phyloP scores from a whole-genome alignment of 352 stramenopile genomes.

The Aphanomyces cochlioides region DNA sequence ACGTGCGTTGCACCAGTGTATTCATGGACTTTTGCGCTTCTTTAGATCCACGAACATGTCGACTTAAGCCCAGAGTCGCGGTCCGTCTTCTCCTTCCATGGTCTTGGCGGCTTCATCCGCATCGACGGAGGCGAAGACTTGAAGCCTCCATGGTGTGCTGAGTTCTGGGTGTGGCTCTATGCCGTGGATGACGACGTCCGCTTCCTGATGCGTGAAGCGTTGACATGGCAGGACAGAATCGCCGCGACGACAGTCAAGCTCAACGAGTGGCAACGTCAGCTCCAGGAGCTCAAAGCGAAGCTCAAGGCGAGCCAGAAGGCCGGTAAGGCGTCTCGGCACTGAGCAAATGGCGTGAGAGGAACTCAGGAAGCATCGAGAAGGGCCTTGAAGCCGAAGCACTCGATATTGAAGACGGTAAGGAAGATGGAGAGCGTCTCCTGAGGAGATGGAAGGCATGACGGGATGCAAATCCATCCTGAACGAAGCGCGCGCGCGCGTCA shows the following conservation, averaged over 20 bases:
- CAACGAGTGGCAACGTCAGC: slow-evolving; percentile 47
- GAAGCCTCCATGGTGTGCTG: slow-evolving; percentile 60
- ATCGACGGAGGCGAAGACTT: slow-evolving; percentile 49
- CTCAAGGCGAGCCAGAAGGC: slow-evolving; percentile 37
- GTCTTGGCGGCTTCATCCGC: slow-evolving; percentile 1
- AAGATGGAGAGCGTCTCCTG: not conserved
- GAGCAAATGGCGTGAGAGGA: not conserved
- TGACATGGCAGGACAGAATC: slow-evolving; percentile 32
- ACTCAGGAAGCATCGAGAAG: not conserved
- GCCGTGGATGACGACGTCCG: slow-evolving; percentile 84
- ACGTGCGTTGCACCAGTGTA: slow-evolving; percentile 64
- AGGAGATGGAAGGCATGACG: not conserved
- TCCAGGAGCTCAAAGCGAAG: slow-evolving; percentile 48
- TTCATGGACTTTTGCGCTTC: slow-evolving; percentile 45
- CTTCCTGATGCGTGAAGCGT: slow-evolving; percentile 61
- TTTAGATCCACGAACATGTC: slow-evolving; percentile 34
- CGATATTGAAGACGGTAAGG: slow-evolving; percentile 4
- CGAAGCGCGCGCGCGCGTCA: slow-evolving; percentile 12
- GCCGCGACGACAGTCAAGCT: slow-evolving; percentile 28
- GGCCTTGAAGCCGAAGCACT: slow-evolving; percentile 9
- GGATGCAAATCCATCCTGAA: slow-evolving; percentile 25
- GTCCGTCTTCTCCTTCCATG: not conserved
- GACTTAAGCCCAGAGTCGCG: slow-evolving; percentile 14
- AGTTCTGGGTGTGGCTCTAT: slow-evolving; percentile 72
- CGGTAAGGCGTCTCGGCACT: not conserved